A percentile compares a stretch with the other conserved stretches of the same genome.
Evolutionary conservation across 148 eudicot species (phyloP).

Genomic region (Silene conica): DNA sequence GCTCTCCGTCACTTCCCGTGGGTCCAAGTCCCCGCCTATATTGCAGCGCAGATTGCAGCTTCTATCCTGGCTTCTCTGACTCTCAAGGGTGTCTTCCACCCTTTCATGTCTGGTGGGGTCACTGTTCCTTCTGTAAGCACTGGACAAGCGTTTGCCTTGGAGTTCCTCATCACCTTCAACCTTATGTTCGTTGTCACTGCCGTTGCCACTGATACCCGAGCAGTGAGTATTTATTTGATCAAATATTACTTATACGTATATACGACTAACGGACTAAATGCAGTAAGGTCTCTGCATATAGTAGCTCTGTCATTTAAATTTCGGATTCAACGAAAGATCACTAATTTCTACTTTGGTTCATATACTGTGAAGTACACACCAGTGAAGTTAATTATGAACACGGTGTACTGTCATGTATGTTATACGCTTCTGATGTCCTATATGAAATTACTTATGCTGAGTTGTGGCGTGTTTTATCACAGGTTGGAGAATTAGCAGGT

Average conservation of each 20-base stretch:
- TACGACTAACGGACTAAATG: no score
- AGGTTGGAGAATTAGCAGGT: conserved; percentile 98
- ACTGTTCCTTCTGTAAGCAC: conserved; percentile 62
- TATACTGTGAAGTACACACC: no score
- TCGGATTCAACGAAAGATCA: no score
- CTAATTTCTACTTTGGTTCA: no score
- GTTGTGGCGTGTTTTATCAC: conserved; percentile 16
- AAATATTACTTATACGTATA: no score
- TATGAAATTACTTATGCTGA: conserved; percentile 8
- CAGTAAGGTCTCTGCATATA: no score
- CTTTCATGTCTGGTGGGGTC: conserved; percentile 86
- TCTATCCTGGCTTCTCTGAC: conserved; percentile 85
- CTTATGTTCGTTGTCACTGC: conserved; percentile 95
- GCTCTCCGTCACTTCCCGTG: conserved; percentile 89
- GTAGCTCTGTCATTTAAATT: no score
- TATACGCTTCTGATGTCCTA: no score
- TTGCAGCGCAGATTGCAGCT: conserved; percentile 81
- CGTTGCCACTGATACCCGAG: conserved; percentile 90
- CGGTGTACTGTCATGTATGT: no score
- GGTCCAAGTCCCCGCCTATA: conserved; percentile 88
- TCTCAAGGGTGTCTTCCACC: conserved; percentile 80
- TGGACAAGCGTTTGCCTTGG: conserved; percentile 82
- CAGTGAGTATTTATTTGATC: conserved; percentile 37
- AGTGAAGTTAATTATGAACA: no score
- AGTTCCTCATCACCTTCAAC: conserved; percentile 82